Percentiles rank a stretch among this genome's conserved stretches.
Evolutionary conservation across 345 rosid species (phyloP).

Genomic region (Hibiscus mutabilis): DNA sequence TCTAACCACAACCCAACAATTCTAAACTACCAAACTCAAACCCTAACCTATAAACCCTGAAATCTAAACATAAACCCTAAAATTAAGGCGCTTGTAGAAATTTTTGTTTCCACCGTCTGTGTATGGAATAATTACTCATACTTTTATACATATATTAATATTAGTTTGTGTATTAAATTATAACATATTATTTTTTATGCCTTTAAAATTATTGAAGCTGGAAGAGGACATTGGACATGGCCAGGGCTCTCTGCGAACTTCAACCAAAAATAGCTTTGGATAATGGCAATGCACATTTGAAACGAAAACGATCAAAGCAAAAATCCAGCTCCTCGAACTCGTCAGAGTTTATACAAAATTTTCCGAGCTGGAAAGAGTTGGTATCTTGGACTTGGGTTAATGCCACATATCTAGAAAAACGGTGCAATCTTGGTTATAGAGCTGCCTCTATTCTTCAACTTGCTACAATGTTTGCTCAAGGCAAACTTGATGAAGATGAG

Average conservation of each 20-base stretch:
- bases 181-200: no score
- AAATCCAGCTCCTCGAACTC: no score
- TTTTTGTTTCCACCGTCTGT: no score
- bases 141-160: no score
- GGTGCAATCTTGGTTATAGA: slow-evolving; percentile 35
- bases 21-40: no score
- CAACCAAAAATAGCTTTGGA: not conserved
- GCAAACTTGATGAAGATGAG: slow-evolving; percentile 2
- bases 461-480: slow-evolving; percentile 21
- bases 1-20: no score
- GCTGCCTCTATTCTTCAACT: slow-evolving; percentile 21
- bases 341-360: not conserved
- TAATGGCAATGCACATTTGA: not conserved
- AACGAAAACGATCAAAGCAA: not conserved
- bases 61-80: no score
- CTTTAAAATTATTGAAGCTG: not conserved
- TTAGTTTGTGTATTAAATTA: no score
- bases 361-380: not conserved
- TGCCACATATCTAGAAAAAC: not conserved
- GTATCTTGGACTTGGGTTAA: not conserved
- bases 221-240: not conserved
- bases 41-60: no score
- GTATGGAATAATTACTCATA: no score
- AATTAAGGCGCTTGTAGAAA: no score
- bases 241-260: not conserved